phyloP scores from a whole-genome alignment of 2,329 filamentous ascomycete genomes.

The Pezicula rhizophila region DNA sequence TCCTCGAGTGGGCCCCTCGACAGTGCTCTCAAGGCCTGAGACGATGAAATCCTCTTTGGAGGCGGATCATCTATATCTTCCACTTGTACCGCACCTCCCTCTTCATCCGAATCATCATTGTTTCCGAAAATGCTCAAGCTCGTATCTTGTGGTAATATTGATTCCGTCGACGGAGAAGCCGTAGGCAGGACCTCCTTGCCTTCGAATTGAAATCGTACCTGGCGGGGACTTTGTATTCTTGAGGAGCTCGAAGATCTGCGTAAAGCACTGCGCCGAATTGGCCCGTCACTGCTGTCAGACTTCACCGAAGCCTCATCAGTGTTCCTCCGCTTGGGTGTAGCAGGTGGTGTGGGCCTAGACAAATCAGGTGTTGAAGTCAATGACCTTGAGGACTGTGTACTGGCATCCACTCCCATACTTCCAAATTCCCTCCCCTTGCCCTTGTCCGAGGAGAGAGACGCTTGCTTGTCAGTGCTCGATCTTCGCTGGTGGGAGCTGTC shows the following conservation, averaged over 20 bases:
- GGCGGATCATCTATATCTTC: slow-evolving; percentile 31
- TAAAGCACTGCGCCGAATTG: slow-evolving; percentile 48
- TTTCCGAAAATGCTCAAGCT: slow-evolving; percentile 4
- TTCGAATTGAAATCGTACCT: slow-evolving; percentile 57
- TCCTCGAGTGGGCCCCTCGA: slow-evolving; percentile 45
- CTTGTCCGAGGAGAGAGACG: slow-evolving; percentile 6
- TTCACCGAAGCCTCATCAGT: slow-evolving; percentile 35
- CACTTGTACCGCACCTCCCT: slow-evolving; percentile 23
- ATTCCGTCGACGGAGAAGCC: slow-evolving; percentile 37
- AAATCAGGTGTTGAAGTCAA: slow-evolving; percentile 17
- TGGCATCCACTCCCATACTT: slow-evolving; percentile 11
- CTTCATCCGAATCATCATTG: slow-evolving; percentile 27
- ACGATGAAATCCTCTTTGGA: slow-evolving; percentile 48
- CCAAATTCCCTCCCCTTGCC: slow-evolving; percentile 12
- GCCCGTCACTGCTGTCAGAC: slow-evolving; percentile 47
- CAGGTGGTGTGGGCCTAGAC: slow-evolving; percentile 16
- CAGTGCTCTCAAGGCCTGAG: slow-evolving; percentile 46
- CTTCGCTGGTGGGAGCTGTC: slow-evolving; percentile 32
- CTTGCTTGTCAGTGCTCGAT: slow-evolving; percentile 15
- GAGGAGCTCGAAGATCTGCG: slow-evolving; percentile 47
- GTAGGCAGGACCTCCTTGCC: slow-evolving; percentile 56
- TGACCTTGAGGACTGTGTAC: slow-evolving; percentile 15
- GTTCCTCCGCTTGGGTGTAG: slow-evolving; percentile 22
- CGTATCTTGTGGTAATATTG: slow-evolving; percentile 9
- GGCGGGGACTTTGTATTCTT: slow-evolving; percentile 47